Conservation (phyloP, 2,329 filamentous ascomycete species). For the Macrophomina phaseolina region DNA sequence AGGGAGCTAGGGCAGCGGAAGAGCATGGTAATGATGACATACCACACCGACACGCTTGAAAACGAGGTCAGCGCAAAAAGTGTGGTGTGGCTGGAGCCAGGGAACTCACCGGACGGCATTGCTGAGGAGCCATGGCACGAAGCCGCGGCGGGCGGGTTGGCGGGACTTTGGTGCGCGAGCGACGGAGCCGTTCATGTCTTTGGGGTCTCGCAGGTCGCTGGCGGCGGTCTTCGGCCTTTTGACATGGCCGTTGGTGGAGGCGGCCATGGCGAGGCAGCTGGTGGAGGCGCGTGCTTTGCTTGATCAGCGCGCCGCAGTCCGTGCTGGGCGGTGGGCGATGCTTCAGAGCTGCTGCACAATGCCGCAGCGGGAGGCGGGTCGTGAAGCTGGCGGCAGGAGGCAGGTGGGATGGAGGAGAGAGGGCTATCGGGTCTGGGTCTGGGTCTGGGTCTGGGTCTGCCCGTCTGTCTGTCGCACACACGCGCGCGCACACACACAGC, state of each 20-base stretch:
- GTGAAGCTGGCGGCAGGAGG: not conserved
- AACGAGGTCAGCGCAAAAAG: slow-evolving; percentile 20
- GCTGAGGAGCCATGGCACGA: slow-evolving; percentile 39
- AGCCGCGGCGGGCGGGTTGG: slow-evolving; percentile 32
- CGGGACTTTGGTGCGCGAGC: slow-evolving; percentile 31
- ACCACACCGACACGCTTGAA: slow-evolving; percentile 80
- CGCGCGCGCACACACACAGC: no score
- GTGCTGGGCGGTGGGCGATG: slow-evolving; percentile 11
- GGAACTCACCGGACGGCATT: slow-evolving; percentile 39
- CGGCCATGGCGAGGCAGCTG: slow-evolving; percentile 41
- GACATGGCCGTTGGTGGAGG: slow-evolving; percentile 44
- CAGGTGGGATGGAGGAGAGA: not conserved
- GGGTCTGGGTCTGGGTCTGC: not conserved
- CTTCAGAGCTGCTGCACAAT: not conserved
- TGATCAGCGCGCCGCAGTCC: slow-evolving; percentile 25
- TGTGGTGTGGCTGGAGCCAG: not conserved
- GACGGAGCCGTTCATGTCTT: slow-evolving; percentile 31
- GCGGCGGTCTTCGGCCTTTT: slow-evolving; percentile 41
- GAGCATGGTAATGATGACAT: slow-evolving; percentile 77
- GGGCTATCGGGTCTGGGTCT: slow-evolving; percentile 4
- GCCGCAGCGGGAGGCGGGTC: not conserved
- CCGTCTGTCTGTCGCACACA: not conserved
- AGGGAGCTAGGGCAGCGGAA: slow-evolving; percentile 80
- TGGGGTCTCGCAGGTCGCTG: slow-evolving; percentile 35
- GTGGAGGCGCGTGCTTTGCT: slow-evolving; percentile 19